A percentile compares a stretch with the other conserved stretches of the same genome.
These are phyloP conservation scores for Bacidia gigantensis DNA, from an alignment of 495 filamentous ascomycete species.

Conservation along the genomic window DNA sequence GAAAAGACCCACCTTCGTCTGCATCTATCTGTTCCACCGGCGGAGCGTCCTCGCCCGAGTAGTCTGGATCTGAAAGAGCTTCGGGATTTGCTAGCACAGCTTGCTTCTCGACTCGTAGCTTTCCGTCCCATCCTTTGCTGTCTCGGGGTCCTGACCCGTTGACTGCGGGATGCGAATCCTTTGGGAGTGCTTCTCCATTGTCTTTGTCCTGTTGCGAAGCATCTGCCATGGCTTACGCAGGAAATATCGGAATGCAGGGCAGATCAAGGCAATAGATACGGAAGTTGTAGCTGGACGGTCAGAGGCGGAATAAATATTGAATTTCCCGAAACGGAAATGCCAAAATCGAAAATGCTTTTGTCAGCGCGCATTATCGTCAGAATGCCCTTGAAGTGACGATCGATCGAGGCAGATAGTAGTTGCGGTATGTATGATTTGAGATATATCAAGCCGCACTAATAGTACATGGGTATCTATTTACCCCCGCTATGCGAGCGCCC, in stretches of 20 bases:
- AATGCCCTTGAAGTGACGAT: no score
- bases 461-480: neutral
- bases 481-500: neutral
- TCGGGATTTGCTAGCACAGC: slow-evolving; percentile 59
- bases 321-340: neutral
- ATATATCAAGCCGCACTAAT: slow-evolving; percentile 1
- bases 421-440: neutral
- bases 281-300: neutral
- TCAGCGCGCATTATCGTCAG: no score
- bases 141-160: slow-evolving; percentile 32
- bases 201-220: no score
- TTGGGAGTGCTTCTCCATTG: no score
- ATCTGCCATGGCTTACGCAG: no score
- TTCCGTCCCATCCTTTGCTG: slow-evolving; percentile 87
- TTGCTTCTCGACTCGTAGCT: slow-evolving; percentile 59
- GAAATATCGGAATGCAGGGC: no score
- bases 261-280: neutral
- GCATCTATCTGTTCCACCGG: slow-evolving; percentile 63
- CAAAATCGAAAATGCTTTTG: no score
- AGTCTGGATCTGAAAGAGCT: slow-evolving; percentile 66
- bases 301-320: neutral
- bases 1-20: slow-evolving; percentile 62
- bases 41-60: slow-evolving; percentile 69
- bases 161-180: neutral
- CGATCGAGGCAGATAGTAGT: no score